Evolutionary conservation across 2,329 filamentous ascomycete species (phyloP).

Genomic region (Metarhizium brunneum): DNA sequence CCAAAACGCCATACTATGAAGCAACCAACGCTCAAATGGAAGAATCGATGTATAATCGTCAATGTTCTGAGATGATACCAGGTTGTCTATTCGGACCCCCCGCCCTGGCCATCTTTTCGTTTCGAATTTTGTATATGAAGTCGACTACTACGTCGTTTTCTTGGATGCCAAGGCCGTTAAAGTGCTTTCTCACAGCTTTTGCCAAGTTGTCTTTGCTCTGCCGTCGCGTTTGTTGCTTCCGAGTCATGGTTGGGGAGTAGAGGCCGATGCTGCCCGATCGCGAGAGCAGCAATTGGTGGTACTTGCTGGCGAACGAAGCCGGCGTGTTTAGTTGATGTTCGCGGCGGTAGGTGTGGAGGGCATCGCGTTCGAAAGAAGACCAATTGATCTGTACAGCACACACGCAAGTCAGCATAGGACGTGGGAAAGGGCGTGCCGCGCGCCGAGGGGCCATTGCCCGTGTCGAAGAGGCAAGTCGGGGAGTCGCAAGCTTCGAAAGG

Average conservation of each 20-base stretch:
- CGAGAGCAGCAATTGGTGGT: slow-evolving; percentile 52
- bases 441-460: not conserved
- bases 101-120: slow-evolving; percentile 19
- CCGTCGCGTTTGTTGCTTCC: slow-evolving; percentile 52
- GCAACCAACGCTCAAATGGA: not conserved
- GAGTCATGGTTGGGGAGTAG: slow-evolving; percentile 67
- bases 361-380: slow-evolving; percentile 55
- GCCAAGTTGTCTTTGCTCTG: slow-evolving; percentile 67
- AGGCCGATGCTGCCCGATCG: slow-evolving; percentile 56
- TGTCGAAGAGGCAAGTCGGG: not conserved
- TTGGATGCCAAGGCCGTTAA: slow-evolving; percentile 68
- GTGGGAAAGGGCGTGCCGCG: not conserved
- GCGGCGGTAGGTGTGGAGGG: slow-evolving; percentile 68
- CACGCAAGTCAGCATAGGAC: not conserved
- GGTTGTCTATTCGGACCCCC: slow-evolving; percentile 15
- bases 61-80: slow-evolving; percentile 27
- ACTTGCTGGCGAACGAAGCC: slow-evolving; percentile 56
- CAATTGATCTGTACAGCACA: slow-evolving; percentile 45
- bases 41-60: slow-evolving; percentile 34
- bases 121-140: slow-evolving; percentile 59
- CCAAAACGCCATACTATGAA: not conserved
- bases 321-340: slow-evolving; percentile 63
- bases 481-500: not conserved
- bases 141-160: slow-evolving; percentile 80
- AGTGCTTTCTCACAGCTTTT: slow-evolving; percentile 67